A percentile compares a stretch with the other conserved stretches of the same genome.
phyloP scores from a whole-genome alignment of 805 yeast genomes.

The Priceomyces medius region DNA sequence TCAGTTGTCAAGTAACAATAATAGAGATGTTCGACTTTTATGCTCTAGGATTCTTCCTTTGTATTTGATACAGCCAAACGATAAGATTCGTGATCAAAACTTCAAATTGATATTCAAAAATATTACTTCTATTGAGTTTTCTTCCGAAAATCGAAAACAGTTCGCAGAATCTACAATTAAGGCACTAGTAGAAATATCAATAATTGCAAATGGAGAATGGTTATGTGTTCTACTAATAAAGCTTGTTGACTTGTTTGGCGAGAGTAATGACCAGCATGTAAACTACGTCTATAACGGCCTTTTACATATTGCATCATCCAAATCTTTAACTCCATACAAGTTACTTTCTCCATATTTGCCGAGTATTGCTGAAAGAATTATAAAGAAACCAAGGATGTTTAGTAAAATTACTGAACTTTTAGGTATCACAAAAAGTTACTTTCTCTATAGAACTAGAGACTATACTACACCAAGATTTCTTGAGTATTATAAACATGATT shows the following conservation, averaged over 20 bases:
- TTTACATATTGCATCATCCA: constrained; percentile 53
- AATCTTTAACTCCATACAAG: constrained; percentile 70
- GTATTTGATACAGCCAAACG: constrained; percentile 39
- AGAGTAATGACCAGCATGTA: constrained; percentile 60
- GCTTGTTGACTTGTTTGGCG: constrained; percentile 65
- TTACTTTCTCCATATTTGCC: constrained; percentile 78
- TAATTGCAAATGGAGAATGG: constrained; percentile 63
- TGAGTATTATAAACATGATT: constrained; percentile 61
- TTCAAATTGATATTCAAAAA: constrained; percentile 45
- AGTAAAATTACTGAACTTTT: constrained; percentile 62
- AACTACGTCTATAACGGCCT: constrained; percentile 69
- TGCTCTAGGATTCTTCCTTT: constrained; percentile 55
- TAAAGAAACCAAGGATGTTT: constrained; percentile 58
- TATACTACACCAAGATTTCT: constrained; percentile 77
- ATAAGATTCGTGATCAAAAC: constrained; percentile 36
- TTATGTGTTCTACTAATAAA: constrained; percentile 64
- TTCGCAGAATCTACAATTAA: constrained; percentile 58
- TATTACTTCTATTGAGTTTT: constrained; percentile 43
- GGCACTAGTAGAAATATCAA: constrained; percentile 65
- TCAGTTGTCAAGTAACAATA: constrained; percentile 37
- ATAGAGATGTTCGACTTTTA: constrained; percentile 56
- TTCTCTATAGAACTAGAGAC: constrained; percentile 65
- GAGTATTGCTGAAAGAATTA: constrained; percentile 61
- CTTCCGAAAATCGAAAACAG: constrained; percentile 26
- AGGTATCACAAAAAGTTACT: constrained; percentile 58